Evolutionary conservation across 352 stramenopile genomes (phyloP), one percentile per base, ranked within the genome.

Genomic region (Globisporangium spiculum): DNA sequence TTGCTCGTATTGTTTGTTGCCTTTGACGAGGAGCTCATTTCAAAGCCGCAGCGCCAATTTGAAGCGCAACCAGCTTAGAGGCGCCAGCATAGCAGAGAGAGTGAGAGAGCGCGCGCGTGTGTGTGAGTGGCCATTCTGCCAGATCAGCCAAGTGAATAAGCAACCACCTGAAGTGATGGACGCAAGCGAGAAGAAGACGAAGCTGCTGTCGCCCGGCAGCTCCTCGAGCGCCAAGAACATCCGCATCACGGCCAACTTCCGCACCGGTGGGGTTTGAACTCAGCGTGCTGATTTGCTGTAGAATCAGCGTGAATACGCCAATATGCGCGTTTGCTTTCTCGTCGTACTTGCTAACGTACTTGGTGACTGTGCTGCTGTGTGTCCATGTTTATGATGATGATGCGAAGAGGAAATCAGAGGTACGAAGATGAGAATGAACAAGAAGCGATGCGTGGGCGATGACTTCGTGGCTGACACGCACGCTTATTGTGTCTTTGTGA

Each of bases 181-280:
- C 50, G 32, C 56, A 12, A 54, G 36, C 24, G 63, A 63, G 10
- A 55, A 22, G 10, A 69, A 69, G 22, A 60, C 46, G 8, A 70
- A 70, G 65, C 32, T 65, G 50, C 57, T 65, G 46, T 70, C 65
- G 58, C 60, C 65, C 24, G 27, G 38, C 30, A 27, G 58, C 24
- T 68, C 63, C 16, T 68, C 63, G 8, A 63, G 63, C 48, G 16
- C 65, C 22, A 70, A 70, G 58, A 60, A 55, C 57, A 32, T 70
- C n/a, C 65, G 65, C 34, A 81, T 84, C 71, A 84, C 78, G 1
- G 75, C 80, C 69, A 91, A 93, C 72, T 93, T 89, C 65, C 83
- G 83, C 66, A 90, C 80, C 24, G 78, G 78, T 86, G 74, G 65
- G 22, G 16, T 38, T 38, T 56, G 18, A 12, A 7, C 32, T 65